Conservation (phyloP, 768 basidiomycete genomes). For the Lactarius psammicola region DNA sequence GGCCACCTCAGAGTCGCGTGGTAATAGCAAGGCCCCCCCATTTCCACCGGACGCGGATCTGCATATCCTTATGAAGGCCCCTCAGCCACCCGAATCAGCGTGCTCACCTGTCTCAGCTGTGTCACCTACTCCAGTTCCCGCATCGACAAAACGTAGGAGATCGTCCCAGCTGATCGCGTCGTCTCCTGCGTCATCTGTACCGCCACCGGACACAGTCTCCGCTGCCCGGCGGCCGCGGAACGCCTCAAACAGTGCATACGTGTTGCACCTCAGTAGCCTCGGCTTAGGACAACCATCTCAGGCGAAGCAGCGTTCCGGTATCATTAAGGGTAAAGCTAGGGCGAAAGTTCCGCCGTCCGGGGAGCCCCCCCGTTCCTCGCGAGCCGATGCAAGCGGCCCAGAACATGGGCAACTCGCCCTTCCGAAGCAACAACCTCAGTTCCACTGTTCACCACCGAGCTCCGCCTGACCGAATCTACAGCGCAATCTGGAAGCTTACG, state of each 20-base stretch:
- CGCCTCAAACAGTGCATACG: not conserved
- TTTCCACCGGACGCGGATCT: slow-evolving; percentile 11
- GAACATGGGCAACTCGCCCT: not conserved
- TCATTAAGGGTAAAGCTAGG: slow-evolving; percentile 3
- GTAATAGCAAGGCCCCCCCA: not conserved
- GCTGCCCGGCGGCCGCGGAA: not conserved
- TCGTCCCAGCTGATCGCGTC: slow-evolving; percentile 8
- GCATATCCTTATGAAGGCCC: slow-evolving; percentile 18
- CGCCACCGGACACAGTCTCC: not conserved
- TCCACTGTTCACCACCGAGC: not conserved
- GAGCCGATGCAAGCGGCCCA: not conserved
- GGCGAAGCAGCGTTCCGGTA: not conserved
- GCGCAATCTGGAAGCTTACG: not conserved
- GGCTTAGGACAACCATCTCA: not conserved
- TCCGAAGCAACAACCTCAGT: not conserved
- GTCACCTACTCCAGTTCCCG: not conserved
- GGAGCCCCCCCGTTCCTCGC: not conserved
- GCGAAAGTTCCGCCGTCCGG: not conserved
- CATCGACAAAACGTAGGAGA: slow-evolving; percentile 15
- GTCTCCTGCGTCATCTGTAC: slow-evolving; percentile 8
- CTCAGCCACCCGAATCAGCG: slow-evolving; percentile 21
- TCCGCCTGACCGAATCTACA: not conserved
- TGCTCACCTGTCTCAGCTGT: slow-evolving; percentile 7
- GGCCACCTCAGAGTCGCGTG: slow-evolving; percentile 13
- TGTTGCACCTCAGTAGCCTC: not conserved